Percentiles rank a stretch among this genome's conserved stretches.
These are phyloP conservation scores for Cyberlindnera americana DNA, from an alignment of 805 yeast genomes.

Conservation along the genomic window DNA sequence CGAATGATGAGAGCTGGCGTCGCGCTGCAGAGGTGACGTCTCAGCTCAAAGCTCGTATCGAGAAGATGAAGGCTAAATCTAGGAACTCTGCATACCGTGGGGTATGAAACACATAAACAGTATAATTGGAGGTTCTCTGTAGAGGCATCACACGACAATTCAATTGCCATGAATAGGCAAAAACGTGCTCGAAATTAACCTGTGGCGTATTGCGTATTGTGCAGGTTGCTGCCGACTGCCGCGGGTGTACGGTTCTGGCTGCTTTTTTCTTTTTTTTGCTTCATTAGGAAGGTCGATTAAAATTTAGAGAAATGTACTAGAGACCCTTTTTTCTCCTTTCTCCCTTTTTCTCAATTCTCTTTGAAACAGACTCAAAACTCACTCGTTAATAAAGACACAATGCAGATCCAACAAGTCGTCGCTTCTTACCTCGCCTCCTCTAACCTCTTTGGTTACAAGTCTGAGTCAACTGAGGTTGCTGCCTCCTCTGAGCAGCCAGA, in stretches of 20 bases:
- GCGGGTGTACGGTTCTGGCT: neutral
- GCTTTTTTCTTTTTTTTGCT: constrained; percentile 5
- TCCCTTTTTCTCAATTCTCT: too few species aligned
- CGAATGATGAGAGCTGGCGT: constrained; percentile 74
- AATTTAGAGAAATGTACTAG: constrained; percentile 1
- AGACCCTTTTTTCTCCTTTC: neutral
- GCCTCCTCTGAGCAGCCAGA: constrained; percentile 14
- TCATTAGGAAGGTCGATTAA: neutral
- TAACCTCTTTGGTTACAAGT: constrained; percentile 16
- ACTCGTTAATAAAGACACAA: constrained; percentile 7
- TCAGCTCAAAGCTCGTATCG: constrained; percentile 81
- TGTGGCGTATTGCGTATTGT: too few species aligned
- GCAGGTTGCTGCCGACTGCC: too few species aligned
- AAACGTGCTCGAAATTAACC: too few species aligned
- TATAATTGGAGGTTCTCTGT: too few species aligned
- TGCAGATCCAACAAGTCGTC: constrained; percentile 31
- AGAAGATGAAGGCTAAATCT: constrained; percentile 75
- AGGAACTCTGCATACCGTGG: constrained; percentile 19
- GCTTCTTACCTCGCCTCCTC: constrained; percentile 28
- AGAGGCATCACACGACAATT: too few species aligned
- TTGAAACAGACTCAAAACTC: neutral
- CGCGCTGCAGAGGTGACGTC: constrained; percentile 88
- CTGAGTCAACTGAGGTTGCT: constrained; percentile 11
- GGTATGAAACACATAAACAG: neutral
- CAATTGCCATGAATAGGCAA: too few species aligned